A percentile compares a stretch with the other conserved stretches of the same genome.
Evolutionary conservation across 352 stramenopile genomes (phyloP).

Genomic region (Pythium monospermum): DNA sequence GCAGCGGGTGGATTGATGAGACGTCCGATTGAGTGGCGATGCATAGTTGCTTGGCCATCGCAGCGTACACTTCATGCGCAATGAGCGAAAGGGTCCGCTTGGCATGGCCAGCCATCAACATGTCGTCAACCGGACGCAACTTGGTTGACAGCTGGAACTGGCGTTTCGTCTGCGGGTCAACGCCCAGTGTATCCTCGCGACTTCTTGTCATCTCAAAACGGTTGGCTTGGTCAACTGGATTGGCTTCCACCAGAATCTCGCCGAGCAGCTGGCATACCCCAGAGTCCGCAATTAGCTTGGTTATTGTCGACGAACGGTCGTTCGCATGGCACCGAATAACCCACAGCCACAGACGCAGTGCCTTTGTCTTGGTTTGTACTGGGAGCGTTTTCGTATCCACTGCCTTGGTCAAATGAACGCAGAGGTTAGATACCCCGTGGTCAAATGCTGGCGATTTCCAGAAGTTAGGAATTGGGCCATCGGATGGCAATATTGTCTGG

Average conservation of each 20-base stretch:
- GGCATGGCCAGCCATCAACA: neutral
- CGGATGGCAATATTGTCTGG: neutral
- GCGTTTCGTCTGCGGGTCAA: too few species aligned
- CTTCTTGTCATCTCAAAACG: too few species aligned
- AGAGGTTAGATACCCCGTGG: neutral
- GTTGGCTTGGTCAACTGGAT: too few species aligned
- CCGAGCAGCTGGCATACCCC: too few species aligned
- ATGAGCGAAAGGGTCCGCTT: neutral
- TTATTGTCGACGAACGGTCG: too few species aligned
- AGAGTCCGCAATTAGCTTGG: too few species aligned
- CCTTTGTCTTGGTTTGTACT: neutral
- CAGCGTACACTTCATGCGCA: neutral
- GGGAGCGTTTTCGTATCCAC: neutral
- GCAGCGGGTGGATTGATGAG: neutral
- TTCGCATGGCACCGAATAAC: neutral
- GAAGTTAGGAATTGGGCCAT: too few species aligned
- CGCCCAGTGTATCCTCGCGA: too few species aligned
- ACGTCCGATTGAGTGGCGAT: neutral
- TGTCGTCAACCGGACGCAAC: neutral
- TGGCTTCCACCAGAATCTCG: too few species aligned
- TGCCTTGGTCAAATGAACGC: neutral
- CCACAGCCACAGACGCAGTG: conserved; percentile 8
- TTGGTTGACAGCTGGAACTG: neutral
- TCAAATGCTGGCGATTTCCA: too few species aligned
- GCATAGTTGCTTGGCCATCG: neutral